phyloP scores from a whole-genome alignment of 225 moss, liverwort and hornwort genomes.

The Anthoceros angustus region DNA sequence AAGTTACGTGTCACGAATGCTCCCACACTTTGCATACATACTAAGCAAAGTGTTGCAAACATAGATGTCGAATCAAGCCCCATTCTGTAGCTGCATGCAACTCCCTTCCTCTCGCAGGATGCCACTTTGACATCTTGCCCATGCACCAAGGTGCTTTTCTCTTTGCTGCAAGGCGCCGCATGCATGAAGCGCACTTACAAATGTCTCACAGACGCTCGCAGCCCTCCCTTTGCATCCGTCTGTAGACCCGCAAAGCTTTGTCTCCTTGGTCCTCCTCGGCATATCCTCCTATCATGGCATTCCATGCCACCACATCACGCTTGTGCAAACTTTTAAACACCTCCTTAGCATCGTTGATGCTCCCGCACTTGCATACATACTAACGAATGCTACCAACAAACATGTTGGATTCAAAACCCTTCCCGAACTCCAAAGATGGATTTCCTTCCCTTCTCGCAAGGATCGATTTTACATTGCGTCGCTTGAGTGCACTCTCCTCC shows the following conservation, averaged over 20 bases:
- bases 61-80: neutral
- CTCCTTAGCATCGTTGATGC: neutral
- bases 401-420: neutral
- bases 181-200: neutral
- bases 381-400: neutral
- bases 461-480: neutral
- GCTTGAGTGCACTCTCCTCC: neutral
- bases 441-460: neutral
- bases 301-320: neutral
- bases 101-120: neutral
- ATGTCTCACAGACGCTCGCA: neutral
- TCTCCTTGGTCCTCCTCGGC: neutral
- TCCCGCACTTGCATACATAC: conserved; percentile 4
- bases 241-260: neutral
- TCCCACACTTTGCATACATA: neutral
- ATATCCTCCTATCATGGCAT: neutral
- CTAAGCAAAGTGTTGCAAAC: neutral
- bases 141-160: neutral
- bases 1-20: neutral
- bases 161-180: neutral
- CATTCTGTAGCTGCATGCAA: neutral
- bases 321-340: neutral
- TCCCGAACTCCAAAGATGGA: neutral
- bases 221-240: neutral
- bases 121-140: neutral